Evolutionary conservation across 148 eudicot genomes (phyloP).

Genomic region (Nyssa sinensis): DNA sequence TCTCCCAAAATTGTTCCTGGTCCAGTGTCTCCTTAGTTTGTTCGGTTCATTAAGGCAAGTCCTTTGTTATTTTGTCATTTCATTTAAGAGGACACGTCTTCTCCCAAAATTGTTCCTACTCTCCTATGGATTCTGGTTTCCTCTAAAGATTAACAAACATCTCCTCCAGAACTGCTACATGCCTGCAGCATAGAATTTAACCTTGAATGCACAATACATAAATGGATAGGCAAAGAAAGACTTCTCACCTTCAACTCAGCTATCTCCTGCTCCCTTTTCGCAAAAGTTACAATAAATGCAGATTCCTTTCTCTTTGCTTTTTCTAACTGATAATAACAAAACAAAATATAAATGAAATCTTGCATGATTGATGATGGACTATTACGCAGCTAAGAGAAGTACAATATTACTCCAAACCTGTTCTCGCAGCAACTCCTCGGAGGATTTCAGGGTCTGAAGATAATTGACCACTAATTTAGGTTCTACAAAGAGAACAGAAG

Average conservation of each 20-base stretch:
- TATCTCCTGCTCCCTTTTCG: conserved; percentile 97
- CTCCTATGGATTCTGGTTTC: no score
- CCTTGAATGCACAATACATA: not conserved
- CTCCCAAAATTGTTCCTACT: no score
- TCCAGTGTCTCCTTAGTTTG: no score
- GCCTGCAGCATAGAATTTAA: not conserved
- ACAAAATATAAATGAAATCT: conserved; percentile 12
- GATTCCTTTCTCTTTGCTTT: conserved; percentile 98
- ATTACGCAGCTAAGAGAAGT: conserved; percentile 3
- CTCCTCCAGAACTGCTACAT: not conserved
- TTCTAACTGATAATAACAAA: conserved; percentile 56
- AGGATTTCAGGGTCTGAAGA: conserved; percentile 71
- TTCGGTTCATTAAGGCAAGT: no score
- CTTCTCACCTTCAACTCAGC: conserved; percentile 83
- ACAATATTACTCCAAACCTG: conserved; percentile 46
- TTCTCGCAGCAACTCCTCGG: conserved; percentile 88
- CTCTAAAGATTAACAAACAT: no score
- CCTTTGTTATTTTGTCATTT: no score
- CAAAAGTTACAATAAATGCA: conserved; percentile 92
- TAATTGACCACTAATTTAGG: conserved; percentile 74
- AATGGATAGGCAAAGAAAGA: conserved; percentile 5
- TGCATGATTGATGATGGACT: not conserved
- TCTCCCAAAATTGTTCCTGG: no score
- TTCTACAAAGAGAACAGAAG: conserved; percentile 40
- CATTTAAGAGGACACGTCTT: no score